Evolutionary conservation across 2,329 filamentous ascomycete genomes (phyloP), one percentile per base, ranked within the genome.

Genomic region (Salinomyces thailandicus): DNA sequence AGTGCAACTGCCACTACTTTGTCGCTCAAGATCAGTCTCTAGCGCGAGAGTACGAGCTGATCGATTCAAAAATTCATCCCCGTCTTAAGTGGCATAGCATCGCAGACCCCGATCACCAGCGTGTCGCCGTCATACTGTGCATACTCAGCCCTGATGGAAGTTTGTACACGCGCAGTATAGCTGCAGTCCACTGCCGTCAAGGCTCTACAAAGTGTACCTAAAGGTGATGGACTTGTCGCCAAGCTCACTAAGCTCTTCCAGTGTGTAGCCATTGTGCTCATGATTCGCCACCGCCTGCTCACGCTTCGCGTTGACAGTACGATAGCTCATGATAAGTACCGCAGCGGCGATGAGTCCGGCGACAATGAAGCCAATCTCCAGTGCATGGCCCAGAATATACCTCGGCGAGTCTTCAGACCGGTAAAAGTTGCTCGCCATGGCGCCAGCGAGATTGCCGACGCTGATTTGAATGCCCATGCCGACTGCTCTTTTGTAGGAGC

Each of bases 381-480:
- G 53, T 2, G 63, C 59, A 45, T 73, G 69, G 0, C 69, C 70
- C 2, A 72, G 61, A 4, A 63, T 56, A 40, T 72, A 74, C 14
- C 61, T 59, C 0, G 71, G 70, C 2, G 60, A 55, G 44, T 73
- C 69, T 33, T 59, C 49, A 0, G 54, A 40, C 8, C 78, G 69
- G 48, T 84, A 85, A 48, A 84, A 82, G 49, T 84, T 84, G 4
- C 76, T 78, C 0, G 78, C 75, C 71, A 83, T 80, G 1, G 77
- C 48, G 13, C 64, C 64, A 1, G 53, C 55, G 11, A 63, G n/a
- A 51, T 72, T 72, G 0, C 69, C 31, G 15, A 34, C 15, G 15
- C 12, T 17, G 12, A 22, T 34, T n/a, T 24, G 19, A n/a, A 26
- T 34, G 24, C n/a, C 19, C 19, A 34, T 22, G 8, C 5, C 32